Conservation (phyloP, 306 rosid genomes). For the Alnus glutinosa region DNA sequence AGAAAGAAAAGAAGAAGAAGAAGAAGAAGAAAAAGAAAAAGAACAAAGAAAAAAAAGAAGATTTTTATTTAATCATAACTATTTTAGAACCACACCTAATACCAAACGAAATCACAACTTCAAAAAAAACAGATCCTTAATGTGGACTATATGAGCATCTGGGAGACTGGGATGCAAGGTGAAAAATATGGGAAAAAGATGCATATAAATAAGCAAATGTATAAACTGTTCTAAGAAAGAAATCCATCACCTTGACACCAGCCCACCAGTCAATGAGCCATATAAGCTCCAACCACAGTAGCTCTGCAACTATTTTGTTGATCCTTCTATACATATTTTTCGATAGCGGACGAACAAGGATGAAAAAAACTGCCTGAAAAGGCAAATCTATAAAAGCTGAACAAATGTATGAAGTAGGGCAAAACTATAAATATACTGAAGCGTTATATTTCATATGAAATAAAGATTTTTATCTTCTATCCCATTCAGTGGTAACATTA, state of each 20-base stretch:
- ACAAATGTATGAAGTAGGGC: background rate
- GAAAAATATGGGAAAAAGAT: background rate
- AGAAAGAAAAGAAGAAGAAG: too few species aligned
- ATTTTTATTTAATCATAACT: background rate
- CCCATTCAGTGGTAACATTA: background rate
- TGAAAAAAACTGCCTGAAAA: constrained; percentile 59
- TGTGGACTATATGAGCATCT: background rate
- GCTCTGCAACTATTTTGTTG: constrained; percentile 71
- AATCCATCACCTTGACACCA: constrained; percentile 56
- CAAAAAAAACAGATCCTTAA: background rate
- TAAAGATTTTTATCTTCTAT: too few species aligned
- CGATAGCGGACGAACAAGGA: constrained; percentile 72
- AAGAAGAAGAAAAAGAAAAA: too few species aligned
- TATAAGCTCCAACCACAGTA: constrained; percentile 79
- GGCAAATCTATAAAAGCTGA: background rate
- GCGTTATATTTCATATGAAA: background rate
- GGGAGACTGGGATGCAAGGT: background rate
- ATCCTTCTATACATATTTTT: constrained; percentile 53
- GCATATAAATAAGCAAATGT: background rate
- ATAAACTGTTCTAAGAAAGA: constrained; percentile 6
- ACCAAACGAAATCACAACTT: background rate
- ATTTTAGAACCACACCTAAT: background rate
- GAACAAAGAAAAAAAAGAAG: too few species aligned
- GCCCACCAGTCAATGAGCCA: constrained; percentile 98
- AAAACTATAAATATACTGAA: background rate